Evolutionary conservation across 2,329 filamentous ascomycete species (phyloP), one percentile per base, ranked within the genome.

Genomic region (Zasmidium angulare): DNA sequence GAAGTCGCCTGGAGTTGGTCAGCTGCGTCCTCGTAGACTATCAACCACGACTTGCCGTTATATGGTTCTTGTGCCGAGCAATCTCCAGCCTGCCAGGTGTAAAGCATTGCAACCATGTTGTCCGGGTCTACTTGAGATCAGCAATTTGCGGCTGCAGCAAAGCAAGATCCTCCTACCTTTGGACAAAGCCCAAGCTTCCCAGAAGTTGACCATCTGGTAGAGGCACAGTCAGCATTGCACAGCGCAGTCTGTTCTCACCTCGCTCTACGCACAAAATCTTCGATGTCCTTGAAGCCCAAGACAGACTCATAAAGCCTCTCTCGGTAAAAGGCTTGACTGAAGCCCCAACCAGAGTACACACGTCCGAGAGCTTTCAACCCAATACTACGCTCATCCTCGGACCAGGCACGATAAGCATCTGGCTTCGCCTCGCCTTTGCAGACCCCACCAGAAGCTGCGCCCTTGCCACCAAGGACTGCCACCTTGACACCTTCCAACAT

Each of bases 261-360:
- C 4, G n/a, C n/a, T 19, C n/a, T 19, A 43, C 36, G 11, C 36
- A 43, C 36, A 62, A 92, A 93, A 55, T 89, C 85, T 62, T 92
- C 89, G 1, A 93, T 78, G 56, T 84, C 79, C 64, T 86, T 85
- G 67, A 82, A 91, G 0, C 87, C 87, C 9, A 92, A 79, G 0
- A 71, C 77, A 1, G 74, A 86, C 71, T 89, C 84, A 70, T 88
- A 88, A n/a, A 90, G 60, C 70, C 82, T 86, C 65, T 90, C 79
- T 1, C 90, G 82, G 68, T 93, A 93, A 68, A 93, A 93, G 0
- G 88, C 82, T 68, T 93, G 89, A 53, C 86, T 89, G 68, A 93
- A 89, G 0, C 90, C 90, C 89, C 84, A 95, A 0, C 89, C 90
- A 1, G 90, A 89, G 73, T 95, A 95, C 0, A 86, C 89, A 4